phyloP scores from a whole-genome alignment of 495 filamentous ascomycete genomes.

The Aspergillus funiculosus region DNA sequence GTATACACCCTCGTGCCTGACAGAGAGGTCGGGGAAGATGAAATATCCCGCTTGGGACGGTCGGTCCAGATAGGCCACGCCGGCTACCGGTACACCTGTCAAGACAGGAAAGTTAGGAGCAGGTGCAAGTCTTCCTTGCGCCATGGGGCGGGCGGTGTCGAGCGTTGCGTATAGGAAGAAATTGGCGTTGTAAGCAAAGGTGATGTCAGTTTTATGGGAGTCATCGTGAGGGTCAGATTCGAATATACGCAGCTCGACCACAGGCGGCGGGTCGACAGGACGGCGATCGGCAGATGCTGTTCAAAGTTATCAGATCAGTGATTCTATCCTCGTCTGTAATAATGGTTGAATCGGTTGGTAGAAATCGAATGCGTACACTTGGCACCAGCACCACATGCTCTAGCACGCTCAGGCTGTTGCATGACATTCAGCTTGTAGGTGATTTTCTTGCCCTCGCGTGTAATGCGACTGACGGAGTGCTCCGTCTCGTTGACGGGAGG shows the following conservation, averaged over 20 bases:
- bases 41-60: constrained; percentile 92
- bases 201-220: constrained; percentile 62
- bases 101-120: constrained; percentile 73
- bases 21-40: constrained; percentile 94
- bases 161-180: constrained; percentile 96
- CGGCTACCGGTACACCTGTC: constrained; percentile 92
- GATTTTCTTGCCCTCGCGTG: constrained; percentile 72
- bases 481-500: constrained; percentile 52
- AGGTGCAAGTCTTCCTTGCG: constrained; percentile 67
- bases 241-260: constrained; percentile 86
- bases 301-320: constrained; percentile 5
- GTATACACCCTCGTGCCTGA: constrained; percentile 92
- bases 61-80: constrained; percentile 93
- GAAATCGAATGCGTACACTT: constrained; percentile 62
- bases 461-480: constrained; percentile 56
- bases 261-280: constrained; percentile 92
- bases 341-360: too few relatives aligned
- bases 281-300: constrained; percentile 91
- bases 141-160: constrained; percentile 79
- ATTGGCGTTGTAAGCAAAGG: constrained; percentile 89
- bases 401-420: constrained; percentile 91
- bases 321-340: neutral
- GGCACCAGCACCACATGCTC: constrained; percentile 91
- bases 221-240: constrained; percentile 62
- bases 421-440: constrained; percentile 82